Conservation (phyloP, 176 grass and related monocot species). For the Areca catechu region DNA sequence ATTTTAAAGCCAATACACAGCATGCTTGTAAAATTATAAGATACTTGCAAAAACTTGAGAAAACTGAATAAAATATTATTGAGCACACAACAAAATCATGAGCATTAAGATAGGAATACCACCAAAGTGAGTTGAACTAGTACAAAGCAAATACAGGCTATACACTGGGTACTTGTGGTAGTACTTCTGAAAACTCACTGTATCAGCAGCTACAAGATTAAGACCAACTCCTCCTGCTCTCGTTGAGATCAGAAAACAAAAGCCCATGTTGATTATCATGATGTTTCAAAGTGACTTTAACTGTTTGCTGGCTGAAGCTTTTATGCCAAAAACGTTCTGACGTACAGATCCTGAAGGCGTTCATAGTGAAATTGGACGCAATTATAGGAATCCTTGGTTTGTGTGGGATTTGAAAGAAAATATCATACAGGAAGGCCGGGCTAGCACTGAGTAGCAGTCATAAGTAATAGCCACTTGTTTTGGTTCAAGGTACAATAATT, state of each 20-base stretch:
- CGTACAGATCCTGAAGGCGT: constrained; percentile 84
- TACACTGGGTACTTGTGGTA: neutral
- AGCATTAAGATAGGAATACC: no score
- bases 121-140: no score
- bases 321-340: constrained; percentile 91
- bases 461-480: neutral
- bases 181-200: constrained; percentile 44
- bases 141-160: no score
- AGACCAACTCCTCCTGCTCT: constrained; percentile 95
- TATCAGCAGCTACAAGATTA: constrained; percentile 92
- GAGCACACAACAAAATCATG: no score
- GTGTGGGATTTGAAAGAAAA: neutral
- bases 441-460: neutral
- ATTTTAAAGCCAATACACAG: no score
- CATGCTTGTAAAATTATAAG: no score
- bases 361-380: constrained; percentile 91
- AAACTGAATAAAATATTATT: no score
- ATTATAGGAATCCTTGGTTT: constrained; percentile 80
- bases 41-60: no score
- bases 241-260: constrained; percentile 98
- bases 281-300: constrained; percentile 29
- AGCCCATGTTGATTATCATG: constrained; percentile 42
- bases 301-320: constrained; percentile 61
- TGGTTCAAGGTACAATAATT: neutral
- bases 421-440: neutral